Conservation (phyloP, 2,329 filamentous ascomycete genomes). For the Colletotrichum costaricense region DNA sequence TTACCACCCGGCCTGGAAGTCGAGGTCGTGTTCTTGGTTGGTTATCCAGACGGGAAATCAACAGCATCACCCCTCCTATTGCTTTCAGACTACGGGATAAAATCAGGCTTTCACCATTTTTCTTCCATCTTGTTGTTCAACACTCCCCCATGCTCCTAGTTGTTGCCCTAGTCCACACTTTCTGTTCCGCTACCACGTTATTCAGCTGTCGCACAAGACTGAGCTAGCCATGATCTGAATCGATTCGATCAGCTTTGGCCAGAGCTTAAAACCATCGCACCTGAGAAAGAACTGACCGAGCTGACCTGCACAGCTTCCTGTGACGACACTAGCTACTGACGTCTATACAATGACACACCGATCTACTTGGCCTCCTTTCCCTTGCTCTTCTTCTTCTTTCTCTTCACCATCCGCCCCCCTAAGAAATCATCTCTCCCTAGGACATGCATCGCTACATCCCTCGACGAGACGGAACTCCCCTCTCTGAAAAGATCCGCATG, state of each 20-base stretch:
- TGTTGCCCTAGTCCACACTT: background rate
- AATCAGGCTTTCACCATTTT: background rate
- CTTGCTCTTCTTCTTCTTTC: background rate
- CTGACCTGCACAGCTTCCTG: background rate
- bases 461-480: conserved; percentile 49
- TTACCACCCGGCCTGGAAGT: background rate
- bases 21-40: background rate
- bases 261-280: background rate
- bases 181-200: background rate
- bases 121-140: background rate
- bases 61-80: background rate
- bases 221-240: background rate
- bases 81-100: background rate
- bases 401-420: background rate
- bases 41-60: background rate
- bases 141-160: background rate
- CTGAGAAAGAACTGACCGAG: background rate
- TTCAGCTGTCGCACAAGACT: background rate
- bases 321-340: background rate
- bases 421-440: background rate
- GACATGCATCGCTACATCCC: conserved; percentile 63
- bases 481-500: conserved; percentile 53
- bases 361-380: background rate
- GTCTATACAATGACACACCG: too few species aligned
- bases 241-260: background rate